phyloP scores from a whole-genome alignment of 2,329 filamentous ascomycete species.

The Arthrobotrys pseudoclavata region DNA sequence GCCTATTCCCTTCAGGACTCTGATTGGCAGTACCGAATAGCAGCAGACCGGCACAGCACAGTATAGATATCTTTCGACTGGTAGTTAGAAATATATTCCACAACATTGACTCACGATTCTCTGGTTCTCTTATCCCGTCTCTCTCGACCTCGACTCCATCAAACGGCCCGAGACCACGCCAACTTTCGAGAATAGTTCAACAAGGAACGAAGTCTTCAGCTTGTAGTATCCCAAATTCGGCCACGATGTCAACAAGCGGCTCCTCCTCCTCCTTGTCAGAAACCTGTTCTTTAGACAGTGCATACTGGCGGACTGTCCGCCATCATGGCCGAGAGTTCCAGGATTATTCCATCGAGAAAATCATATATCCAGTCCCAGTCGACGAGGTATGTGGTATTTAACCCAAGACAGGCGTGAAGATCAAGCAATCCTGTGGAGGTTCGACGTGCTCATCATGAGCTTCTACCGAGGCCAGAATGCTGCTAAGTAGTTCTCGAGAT shows the following conservation, averaged over 20 bases:
- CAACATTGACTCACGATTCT: conserved; percentile 44
- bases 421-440: conserved; percentile 39
- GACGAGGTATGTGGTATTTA: conserved; percentile 74
- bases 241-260: conserved; percentile 60
- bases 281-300: conserved; percentile 71
- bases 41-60: conserved; percentile 57
- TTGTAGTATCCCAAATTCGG: conserved; percentile 42
- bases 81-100: conserved; percentile 57
- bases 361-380: conserved; percentile 76
- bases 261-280: conserved; percentile 64
- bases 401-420: conserved; percentile 11
- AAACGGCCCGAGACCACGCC: conserved; percentile 31
- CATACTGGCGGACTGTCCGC: conserved; percentile 73
- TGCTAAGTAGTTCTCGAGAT: not conserved
- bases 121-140: conserved; percentile 28
- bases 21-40: conserved; percentile 57
- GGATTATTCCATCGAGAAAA: conserved; percentile 75
- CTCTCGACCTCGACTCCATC: conserved; percentile 18
- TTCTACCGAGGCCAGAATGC: not conserved
- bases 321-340: conserved; percentile 77
- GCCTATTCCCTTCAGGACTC: conserved; percentile 50
- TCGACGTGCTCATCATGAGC: conserved; percentile 30
- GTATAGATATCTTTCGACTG: conserved; percentile 48
- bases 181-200: conserved; percentile 45
- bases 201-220: conserved; percentile 47